Base-by-base conservation (phyloP, 2,329 filamentous ascomycete genomes). In the Aspergillus amoenus region DNA sequence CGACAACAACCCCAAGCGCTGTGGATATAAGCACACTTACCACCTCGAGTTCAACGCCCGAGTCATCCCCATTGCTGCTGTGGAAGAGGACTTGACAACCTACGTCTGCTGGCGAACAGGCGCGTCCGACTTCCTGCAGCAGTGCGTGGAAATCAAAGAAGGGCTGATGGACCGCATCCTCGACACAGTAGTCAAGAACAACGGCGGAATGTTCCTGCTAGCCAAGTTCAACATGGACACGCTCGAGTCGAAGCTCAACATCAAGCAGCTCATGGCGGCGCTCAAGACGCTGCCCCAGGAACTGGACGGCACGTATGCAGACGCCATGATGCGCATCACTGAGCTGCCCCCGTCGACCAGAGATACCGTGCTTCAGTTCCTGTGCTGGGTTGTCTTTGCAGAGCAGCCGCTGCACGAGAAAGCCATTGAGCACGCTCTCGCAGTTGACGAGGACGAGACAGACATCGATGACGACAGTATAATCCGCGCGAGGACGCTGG, bases 151-250 rank as follows among this genome's bases (percentile, higher is more conserved):
- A 3, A 13, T 39, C 7, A 53, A 52, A 27, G 48, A 52, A 7
- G 49, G 49, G 2, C 49, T 57, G 22, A 51, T 48, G 39, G 37
- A 44, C 13, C 24, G 46, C 6, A 57, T 57, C 11, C 32, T 53
- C 3, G 43, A 49, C 17, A 52, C 43, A 1, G 55, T 57, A 5
- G 55, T 57, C 12, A 27, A 39, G 17, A 11, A 15, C 9, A 57
- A 57, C n/a, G 55, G 37, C 2, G 55, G 55, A 1, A 57, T 57
- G 55, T 57, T 57, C 43, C 43, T 57, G 2, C 32, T 57, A 18
- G 55, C 55, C 5, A 57, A 45, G 17, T 57, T 57, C 43, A 57
- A 57, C 49, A 57, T 57, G 55, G 55, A 57, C 39, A 57, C 55
- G 13, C 49, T 57, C 2, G 44, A 52, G 9, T 57, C 55, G 37